Base-by-base conservation (phyloP, 192 early-diverging fungal genomes). In the Coemansia sp. region DNA sequence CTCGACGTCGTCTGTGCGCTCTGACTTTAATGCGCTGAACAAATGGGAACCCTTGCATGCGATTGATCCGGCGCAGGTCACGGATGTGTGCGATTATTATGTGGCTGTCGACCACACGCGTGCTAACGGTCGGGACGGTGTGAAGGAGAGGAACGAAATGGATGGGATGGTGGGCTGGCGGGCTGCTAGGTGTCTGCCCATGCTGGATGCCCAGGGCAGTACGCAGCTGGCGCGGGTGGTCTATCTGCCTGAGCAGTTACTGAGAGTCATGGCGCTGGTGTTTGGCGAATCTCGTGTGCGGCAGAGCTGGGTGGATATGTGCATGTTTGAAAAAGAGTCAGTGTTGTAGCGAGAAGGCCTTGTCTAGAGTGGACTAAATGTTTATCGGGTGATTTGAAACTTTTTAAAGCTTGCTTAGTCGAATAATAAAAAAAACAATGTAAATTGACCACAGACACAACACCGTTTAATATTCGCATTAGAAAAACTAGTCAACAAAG, bases 11-110 rank as follows among this genome's bases (percentile, higher is more conserved):
- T 10, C 15, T 3, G 36, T 3, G 15, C 52, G 67, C 13, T 1
- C 23, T 1, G 67, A 60, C 46, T 76, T 76, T 47, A 76, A 76
- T 17, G 58, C 29, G 3, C n/a, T 24, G 17, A 76, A 69, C 19
- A 18, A 10, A 9, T 68, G 67, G 67, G 72, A 76, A 39, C 56
- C 65, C 9, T 9, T 25, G 11, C 72, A 76, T 29, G 65, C 49
- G 13, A 22, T 45, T 0, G 24, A 58, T 26, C 23, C 45, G 5
- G n/a, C 42, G 8, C n/a, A n/a, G n/a, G n/a, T n/a, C n/a, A 32
- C 32, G 5, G 29, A 32, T 1, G 6, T 15, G 17, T 76, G 72
- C 52, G 54, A 69, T 34, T 69, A 54, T 14, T 29, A 60, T 1
- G 57, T 60, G 9, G 61, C 28, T 6, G 47, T 51, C 0, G 72